A percentile compares a stretch with the other conserved stretches of the same genome.
Evolutionary conservation across 768 basidiomycete genomes (phyloP).

Genomic region (Russula sp.): DNA sequence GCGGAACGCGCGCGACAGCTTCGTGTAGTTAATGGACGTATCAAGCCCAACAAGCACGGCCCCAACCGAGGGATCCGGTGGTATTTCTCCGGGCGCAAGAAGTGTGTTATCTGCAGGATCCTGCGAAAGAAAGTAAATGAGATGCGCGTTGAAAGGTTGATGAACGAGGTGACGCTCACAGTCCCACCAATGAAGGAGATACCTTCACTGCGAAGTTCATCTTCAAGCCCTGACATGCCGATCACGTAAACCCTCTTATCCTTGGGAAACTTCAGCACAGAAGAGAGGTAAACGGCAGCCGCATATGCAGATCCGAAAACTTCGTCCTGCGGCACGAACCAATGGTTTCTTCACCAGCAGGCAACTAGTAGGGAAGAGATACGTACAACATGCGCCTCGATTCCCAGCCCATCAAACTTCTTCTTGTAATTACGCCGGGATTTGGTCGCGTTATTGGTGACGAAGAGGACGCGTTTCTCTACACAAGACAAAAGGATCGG

Average conservation of each 20-base stretch:
- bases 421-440: conserved; percentile 80
- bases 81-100: conserved; percentile 63
- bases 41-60: conserved; percentile 96
- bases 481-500: conserved; percentile 5
- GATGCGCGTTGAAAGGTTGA: conserved; percentile 10
- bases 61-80: conserved; percentile 70
- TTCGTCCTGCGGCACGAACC: conserved; percentile 62
- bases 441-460: conserved; percentile 97
- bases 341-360: neutral
- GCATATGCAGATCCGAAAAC: conserved; percentile 95
- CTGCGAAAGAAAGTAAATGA: conserved; percentile 36
- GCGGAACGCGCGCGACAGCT: conserved; percentile 86
- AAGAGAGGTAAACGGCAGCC: conserved; percentile 77
- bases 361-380: neutral
- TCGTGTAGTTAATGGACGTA: conserved; percentile 83
- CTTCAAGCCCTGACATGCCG: conserved; percentile 86
- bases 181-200: conserved; percentile 78
- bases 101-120: conserved; percentile 81
- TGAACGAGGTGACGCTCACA: conserved; percentile 41
- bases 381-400: conserved; percentile 79
- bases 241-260: conserved; percentile 95
- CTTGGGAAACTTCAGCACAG: conserved; percentile 82
- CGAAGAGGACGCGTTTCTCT: conserved; percentile 72
- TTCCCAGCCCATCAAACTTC: conserved; percentile 87
- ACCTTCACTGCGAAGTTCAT: conserved; percentile 88